These are phyloP conservation scores for Penicillium manginii DNA, from an alignment of 495 filamentous ascomycete genomes.

Conservation along the genomic window DNA sequence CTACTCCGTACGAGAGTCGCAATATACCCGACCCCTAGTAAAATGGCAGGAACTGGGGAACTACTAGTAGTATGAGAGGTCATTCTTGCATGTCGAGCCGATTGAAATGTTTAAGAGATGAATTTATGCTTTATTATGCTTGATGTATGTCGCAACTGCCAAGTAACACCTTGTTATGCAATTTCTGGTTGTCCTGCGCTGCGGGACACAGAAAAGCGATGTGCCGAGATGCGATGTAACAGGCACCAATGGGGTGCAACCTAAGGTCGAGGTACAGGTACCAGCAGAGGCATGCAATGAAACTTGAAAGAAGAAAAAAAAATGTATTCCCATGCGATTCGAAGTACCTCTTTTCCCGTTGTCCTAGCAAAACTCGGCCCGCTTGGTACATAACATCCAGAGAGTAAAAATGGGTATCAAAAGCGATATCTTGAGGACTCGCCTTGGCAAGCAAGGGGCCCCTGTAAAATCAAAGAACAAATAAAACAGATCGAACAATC, in stretches of 20 bases:
- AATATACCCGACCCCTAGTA: too few species aligned
- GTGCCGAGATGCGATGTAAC: slow-evolving; percentile 12
- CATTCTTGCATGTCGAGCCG: not conserved
- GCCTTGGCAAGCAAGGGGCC: slow-evolving; percentile 8
- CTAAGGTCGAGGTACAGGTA: slow-evolving; percentile 1
- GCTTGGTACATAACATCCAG: slow-evolving; percentile 23
- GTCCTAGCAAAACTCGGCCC: slow-evolving; percentile 15
- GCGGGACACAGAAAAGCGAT: slow-evolving; percentile 6
- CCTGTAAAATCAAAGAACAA: slow-evolving; percentile 11
- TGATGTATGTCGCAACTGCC: not conserved
- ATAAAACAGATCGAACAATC: slow-evolving; percentile 21
- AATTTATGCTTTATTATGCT: not conserved
- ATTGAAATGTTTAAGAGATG: not conserved
- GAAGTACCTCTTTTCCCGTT: slow-evolving; percentile 11
- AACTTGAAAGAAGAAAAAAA: not conserved
- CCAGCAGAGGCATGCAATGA: not conserved
- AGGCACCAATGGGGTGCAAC: slow-evolving; percentile 6
- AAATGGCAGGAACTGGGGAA: too few species aligned
- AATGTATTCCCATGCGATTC: slow-evolving; percentile 16
- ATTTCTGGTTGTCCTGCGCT: slow-evolving; percentile 4
- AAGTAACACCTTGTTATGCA: slow-evolving; percentile 19
- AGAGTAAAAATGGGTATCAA: slow-evolving; percentile 37
- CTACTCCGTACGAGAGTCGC: too few species aligned
- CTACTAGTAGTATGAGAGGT: not conserved
- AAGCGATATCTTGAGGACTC: slow-evolving; percentile 26